Percentiles rank a stretch among this genome's conserved stretches.
These are phyloP conservation scores for Aechmea fasciata DNA, from an alignment of 176 grass and related monocot genomes.

Conservation along the genomic window DNA sequence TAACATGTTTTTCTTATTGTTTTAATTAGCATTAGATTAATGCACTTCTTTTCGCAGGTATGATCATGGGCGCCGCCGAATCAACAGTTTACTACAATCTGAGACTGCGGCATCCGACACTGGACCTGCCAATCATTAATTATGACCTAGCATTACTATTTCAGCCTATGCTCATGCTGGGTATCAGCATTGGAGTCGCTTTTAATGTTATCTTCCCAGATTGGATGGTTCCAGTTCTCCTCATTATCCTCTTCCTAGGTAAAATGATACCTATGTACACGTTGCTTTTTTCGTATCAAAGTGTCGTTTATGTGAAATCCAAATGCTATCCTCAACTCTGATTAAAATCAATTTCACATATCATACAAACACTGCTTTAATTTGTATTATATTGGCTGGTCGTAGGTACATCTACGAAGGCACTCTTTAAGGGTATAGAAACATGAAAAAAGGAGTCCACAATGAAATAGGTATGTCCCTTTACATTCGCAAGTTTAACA, in stretches of 20 bases:
- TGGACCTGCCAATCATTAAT: slow-evolving; percentile 15
- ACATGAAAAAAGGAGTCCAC: slow-evolving; percentile 16
- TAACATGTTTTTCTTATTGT: not conserved
- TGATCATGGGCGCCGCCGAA: slow-evolving; percentile 14
- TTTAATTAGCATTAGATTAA: not conserved
- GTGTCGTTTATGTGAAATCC: no score
- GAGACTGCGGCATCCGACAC: not conserved
- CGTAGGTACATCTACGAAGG: slow-evolving; percentile 12
- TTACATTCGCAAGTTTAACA: not conserved
- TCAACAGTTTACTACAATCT: slow-evolving; percentile 16
- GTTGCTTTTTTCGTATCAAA: not conserved
- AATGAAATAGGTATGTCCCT: not conserved
- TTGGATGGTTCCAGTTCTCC: slow-evolving; percentile 18
- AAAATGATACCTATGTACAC: not conserved
- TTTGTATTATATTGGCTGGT: not conserved
- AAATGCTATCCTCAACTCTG: no score
- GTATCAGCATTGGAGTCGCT: slow-evolving; percentile 15
- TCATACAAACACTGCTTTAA: no score
- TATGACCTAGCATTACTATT: slow-evolving; percentile 14
- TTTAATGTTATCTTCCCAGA: slow-evolving; percentile 15
- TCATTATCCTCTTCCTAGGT: slow-evolving; percentile 16
- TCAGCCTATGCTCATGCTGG: slow-evolving; percentile 18
- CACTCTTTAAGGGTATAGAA: slow-evolving; percentile 15
- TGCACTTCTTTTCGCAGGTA: slow-evolving; percentile 4
- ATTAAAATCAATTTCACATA: no score